Percentiles rank a stretch among this genome's conserved stretches.
These are phyloP conservation scores for Pseudocercospora crystallina DNA, from an alignment of 2,329 filamentous ascomycete genomes.

Conservation along the genomic window DNA sequence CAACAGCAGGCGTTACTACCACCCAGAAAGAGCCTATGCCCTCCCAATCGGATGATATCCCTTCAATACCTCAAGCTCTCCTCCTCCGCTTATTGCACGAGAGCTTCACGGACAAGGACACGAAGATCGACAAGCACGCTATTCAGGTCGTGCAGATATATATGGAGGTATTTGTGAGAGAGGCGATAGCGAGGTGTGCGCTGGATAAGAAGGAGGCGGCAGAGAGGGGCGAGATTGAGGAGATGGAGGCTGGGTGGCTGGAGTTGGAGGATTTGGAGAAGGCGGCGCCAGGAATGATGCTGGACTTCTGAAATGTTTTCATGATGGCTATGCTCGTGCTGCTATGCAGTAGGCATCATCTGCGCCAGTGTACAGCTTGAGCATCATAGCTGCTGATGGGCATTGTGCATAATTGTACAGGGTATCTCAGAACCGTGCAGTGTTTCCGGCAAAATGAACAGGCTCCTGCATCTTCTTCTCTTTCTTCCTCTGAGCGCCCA, in stretches of 20 bases:
- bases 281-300: constrained; percentile 75
- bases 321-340: too few species aligned
- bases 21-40: too few species aligned
- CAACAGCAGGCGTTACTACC: neutral
- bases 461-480: too few species aligned
- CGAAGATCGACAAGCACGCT: constrained; percentile 73
- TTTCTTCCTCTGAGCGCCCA: too few species aligned
- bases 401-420: too few species aligned
- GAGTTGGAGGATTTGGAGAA: constrained; percentile 89
- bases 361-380: too few species aligned
- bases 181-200: constrained; percentile 78
- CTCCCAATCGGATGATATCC: constrained; percentile 26
- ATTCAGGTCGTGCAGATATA: constrained; percentile 78
- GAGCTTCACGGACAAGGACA: constrained; percentile 69
- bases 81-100: constrained; percentile 76
- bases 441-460: too few species aligned
- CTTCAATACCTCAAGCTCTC: constrained; percentile 68
- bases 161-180: constrained; percentile 85
- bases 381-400: too few species aligned
- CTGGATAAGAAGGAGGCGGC: constrained; percentile 60
- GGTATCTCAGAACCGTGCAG: too few species aligned
- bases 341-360: too few species aligned
- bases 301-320: constrained; percentile 67
- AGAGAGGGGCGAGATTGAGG: constrained; percentile 33
- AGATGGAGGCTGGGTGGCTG: constrained; percentile 40